A percentile compares a stretch with the other conserved stretches of the same genome.
Evolutionary conservation across 192 early-diverging fungal genomes (phyloP).

Genomic region (Linnemannia zychae): DNA sequence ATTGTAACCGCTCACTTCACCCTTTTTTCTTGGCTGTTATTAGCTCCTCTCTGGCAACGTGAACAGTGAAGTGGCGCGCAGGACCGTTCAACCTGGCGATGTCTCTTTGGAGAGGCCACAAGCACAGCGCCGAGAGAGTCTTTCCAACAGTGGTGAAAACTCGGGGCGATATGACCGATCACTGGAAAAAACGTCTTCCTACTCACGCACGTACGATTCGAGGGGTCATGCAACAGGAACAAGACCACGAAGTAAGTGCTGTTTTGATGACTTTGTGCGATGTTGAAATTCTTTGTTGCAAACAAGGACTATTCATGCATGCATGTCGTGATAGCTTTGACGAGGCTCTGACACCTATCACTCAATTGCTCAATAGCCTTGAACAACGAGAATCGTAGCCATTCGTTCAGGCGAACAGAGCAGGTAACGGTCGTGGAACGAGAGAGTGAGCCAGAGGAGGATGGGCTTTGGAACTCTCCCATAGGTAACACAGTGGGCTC

Average conservation of each 20-base stretch:
- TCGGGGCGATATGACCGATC: conserved; percentile 47
- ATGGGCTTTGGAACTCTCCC: conserved; percentile 65
- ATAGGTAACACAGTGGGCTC: conserved; percentile 71
- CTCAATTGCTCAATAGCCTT: conserved; percentile 28
- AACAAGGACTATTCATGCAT: background rate
- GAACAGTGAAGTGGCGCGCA: conserved; percentile 52
- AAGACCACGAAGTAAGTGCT: conserved; percentile 40
- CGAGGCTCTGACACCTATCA: background rate
- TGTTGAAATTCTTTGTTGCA: no score
- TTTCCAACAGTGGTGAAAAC: conserved; percentile 37
- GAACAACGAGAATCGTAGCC: conserved; percentile 40
- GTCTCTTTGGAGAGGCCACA: conserved; percentile 29
- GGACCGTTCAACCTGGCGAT: conserved; percentile 40
- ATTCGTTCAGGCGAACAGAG: conserved; percentile 50
- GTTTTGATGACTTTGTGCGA: background rate
- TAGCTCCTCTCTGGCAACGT: conserved; percentile 54
- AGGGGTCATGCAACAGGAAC: conserved; percentile 31
- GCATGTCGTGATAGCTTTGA: background rate
- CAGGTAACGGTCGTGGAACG: conserved; percentile 35
- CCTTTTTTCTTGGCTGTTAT: background rate
- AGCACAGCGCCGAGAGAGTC: conserved; percentile 48
- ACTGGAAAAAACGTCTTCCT: conserved; percentile 18
- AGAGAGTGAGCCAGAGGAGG: conserved; percentile 53
- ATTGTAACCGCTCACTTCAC: background rate
- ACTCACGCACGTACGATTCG: conserved; percentile 32